Evolutionary conservation across 192 early-diverging fungal species (phyloP), one percentile per base, ranked within the genome.

Genomic region (Lobulomyces angularis): DNA sequence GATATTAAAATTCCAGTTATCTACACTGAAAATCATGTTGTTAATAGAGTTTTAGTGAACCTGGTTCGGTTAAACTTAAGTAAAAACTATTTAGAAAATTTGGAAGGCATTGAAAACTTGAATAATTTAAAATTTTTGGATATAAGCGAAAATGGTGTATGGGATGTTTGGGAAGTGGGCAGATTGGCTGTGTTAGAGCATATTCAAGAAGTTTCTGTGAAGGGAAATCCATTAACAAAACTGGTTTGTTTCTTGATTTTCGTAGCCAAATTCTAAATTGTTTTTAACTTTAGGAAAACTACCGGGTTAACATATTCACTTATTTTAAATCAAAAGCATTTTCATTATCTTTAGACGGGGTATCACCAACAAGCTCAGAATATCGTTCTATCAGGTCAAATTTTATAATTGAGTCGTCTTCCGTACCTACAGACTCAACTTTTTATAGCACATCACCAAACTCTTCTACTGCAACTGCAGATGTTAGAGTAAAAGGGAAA

Each of bases 121-220:
- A 50, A 53, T 2, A 16, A 24, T 2, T 34, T 67, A 18, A 20
- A 41, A 24, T 14, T 27, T 12, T 14, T 67, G 7, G 56, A 67
- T 42, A 29, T 67, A 11, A 22, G 37, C 8, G 49, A 55, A 16
- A 67, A 67, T 38, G 60, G 60, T 27, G 53, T 67, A 5, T 43
- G 41, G 43, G 64, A 67, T 23, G 64, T 67, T 12, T 67, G 48
- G 29, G 61, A 67, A 32, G 19, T 64, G 7, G 57, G 53, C 17
- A 22, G 56, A 1, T 39, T 53, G 8, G 53, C 48, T 7, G 34
- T 31, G 7, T 29, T 67, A 27, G 44, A 38, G 35, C 40, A 53
- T 3, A 38, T 64, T 9, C 30, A 27, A 8, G 64, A 67, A 3
- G 34, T 67, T 5, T 20, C 27, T 22, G 45, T 67, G 8, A 33